Evolutionary conservation across 2,329 filamentous ascomycete species (phyloP).

Genomic region (Trichophaea hybrida): DNA sequence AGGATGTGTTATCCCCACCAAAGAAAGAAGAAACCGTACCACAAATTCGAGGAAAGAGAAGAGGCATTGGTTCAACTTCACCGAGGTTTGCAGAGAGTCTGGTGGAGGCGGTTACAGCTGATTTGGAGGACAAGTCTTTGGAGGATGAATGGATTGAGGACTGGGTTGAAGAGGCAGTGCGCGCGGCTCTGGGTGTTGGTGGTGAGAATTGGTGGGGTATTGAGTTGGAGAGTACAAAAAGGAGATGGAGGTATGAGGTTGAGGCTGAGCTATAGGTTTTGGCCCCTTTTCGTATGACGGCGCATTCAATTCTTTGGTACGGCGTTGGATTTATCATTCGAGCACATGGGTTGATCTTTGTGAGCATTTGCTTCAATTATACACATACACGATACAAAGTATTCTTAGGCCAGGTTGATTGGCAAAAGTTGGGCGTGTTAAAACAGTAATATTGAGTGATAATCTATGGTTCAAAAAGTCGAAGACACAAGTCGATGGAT

Average conservation of each 20-base stretch:
- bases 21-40: not conserved
- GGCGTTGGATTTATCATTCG: too few relatives aligned
- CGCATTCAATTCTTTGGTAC: too few relatives aligned
- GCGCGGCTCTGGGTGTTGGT: not conserved
- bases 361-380: too few relatives aligned
- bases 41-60: not conserved
- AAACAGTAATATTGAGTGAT: too few relatives aligned
- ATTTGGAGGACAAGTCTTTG: constrained; percentile 2
- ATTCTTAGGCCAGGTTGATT: too few relatives aligned
- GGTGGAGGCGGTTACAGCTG: not conserved
- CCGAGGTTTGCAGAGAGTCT: not conserved
- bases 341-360: too few relatives aligned
- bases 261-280: constrained; percentile 14
- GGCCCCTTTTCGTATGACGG: too few relatives aligned
- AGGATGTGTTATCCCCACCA: not conserved
- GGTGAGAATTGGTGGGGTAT: not conserved
- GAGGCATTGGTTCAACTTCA: not conserved
- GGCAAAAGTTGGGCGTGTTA: too few relatives aligned
- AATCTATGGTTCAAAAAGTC: too few relatives aligned
- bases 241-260: constrained; percentile 16
- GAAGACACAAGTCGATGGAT: too few relatives aligned
- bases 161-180: not conserved
- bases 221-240: constrained; percentile 11
- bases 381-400: too few relatives aligned
- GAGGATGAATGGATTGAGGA: not conserved